phyloP scores from a whole-genome alignment of 257 asterid species.

The Orobanche coerulescens region DNA sequence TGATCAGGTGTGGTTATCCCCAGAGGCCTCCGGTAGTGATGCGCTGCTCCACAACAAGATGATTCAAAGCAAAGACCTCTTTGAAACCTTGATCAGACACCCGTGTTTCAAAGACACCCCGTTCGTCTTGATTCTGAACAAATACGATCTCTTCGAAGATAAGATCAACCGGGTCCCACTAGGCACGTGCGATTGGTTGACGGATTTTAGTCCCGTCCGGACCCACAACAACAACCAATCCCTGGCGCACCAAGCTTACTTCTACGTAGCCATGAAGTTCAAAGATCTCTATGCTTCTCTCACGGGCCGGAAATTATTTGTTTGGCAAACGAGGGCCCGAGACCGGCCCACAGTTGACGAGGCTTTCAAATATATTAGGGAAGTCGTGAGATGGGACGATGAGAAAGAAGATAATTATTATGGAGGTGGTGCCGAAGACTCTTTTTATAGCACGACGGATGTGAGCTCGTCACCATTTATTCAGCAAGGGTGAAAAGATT shows the following conservation, averaged over 20 bases:
- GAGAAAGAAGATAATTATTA: conserved; percentile 59
- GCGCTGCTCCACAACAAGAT: conserved; percentile 65
- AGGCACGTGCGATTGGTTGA: conserved; percentile 74
- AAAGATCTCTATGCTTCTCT: conserved; percentile 70
- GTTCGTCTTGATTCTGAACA: conserved; percentile 71
- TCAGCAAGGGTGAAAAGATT: conserved; percentile 30
- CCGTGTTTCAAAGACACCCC: conserved; percentile 80
- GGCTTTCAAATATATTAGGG: conserved; percentile 76
- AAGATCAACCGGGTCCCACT: conserved; percentile 57
- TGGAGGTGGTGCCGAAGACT: conserved; percentile 53
- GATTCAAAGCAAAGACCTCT: conserved; percentile 68
- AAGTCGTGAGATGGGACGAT: conserved; percentile 89
- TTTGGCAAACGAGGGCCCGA: conserved; percentile 78
- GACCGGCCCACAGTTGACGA: conserved; percentile 70
- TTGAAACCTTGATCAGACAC: conserved; percentile 59
- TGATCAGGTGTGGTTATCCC: conserved; percentile 53
- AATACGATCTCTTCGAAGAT: conserved; percentile 79
- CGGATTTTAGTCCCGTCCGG: conserved; percentile 63
- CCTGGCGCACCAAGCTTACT: conserved; percentile 78
- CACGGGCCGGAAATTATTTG: conserved; percentile 66
- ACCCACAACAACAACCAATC: conserved; percentile 65
- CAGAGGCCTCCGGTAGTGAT: conserved; percentile 31
- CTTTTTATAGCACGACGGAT: conserved; percentile 92
- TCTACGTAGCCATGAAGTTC: conserved; percentile 87
- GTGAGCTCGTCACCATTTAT: conserved; percentile 48